Conservation (phyloP, 1,139 yeast species). For the Suhomyces bolitotheri region DNA sequence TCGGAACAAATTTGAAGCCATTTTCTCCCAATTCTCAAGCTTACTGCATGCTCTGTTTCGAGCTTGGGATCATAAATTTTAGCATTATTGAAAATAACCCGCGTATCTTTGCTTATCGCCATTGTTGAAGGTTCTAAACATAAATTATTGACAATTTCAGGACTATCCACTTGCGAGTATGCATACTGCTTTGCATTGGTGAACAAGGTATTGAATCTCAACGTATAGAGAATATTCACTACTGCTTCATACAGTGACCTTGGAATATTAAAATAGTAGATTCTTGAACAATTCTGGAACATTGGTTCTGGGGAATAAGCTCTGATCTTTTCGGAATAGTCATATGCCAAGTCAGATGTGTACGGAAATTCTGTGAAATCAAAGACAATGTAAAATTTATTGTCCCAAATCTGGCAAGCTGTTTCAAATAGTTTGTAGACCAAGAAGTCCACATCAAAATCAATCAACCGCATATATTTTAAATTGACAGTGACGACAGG, state of each 20-base stretch:
- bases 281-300: slow-evolving; percentile 53
- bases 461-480: slow-evolving; percentile 40
- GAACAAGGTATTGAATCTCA: slow-evolving; percentile 19
- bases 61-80: slow-evolving; percentile 45
- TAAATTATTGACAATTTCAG: slow-evolving; percentile 47
- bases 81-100: slow-evolving; percentile 63
- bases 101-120: slow-evolving; percentile 49
- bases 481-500: slow-evolving; percentile 65
- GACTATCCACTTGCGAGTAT: slow-evolving; percentile 50
- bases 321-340: slow-evolving; percentile 33
- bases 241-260: slow-evolving; percentile 39
- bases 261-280: slow-evolving; percentile 65
- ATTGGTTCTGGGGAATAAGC: slow-evolving; percentile 51
- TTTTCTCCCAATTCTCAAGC: slow-evolving; percentile 68
- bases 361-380: slow-evolving; percentile 68
- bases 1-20: slow-evolving; percentile 59
- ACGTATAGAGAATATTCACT: slow-evolving; percentile 23
- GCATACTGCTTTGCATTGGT: slow-evolving; percentile 29
- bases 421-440: slow-evolving; percentile 66
- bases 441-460: slow-evolving; percentile 55
- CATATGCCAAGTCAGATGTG: slow-evolving; percentile 31
- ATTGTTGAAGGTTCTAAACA: slow-evolving; percentile 48
- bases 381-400: slow-evolving; percentile 59
- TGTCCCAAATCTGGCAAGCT: slow-evolving; percentile 73
- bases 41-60: slow-evolving; percentile 46